Base-by-base conservation (phyloP, 2,329 filamentous ascomycete genomes). In the Domatiomyces catenatus region DNA sequence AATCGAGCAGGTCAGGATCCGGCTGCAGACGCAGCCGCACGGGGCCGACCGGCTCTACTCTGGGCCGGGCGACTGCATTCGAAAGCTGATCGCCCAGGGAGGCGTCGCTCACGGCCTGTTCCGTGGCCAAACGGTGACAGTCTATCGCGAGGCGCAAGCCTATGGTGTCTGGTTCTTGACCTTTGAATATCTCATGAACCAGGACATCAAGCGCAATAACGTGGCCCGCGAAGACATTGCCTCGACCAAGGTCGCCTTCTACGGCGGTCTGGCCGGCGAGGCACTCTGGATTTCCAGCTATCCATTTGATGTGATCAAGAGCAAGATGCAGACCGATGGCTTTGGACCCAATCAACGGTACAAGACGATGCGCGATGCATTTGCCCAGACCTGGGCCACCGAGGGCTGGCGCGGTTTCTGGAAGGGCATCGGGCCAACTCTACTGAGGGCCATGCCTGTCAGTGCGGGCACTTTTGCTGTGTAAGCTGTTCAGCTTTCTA, bases 291-390 rank as follows among this genome's bases (percentile, higher is more conserved):
- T 98, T 50, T 76, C 77, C 36, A 94, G 87, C 64, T 98, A 98
- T 70, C 92, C 92, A 19, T 84, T 98, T 58, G 92, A 98, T 69
- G 90, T 98, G 24, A 71, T 98, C 69, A 98, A 98, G 84, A 94
- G 87, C 70, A 96, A 94, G 79, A 95, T 96, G 90, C 92, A 98
- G 77, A 94, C 84, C 52, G 92, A 98, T 69, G 89, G 86, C 0
- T 92, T 95, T 64, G 87, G 86, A 2, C 67, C 66, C 47, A 70
- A 76, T 56, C 80, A 82, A 72, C 76, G 75, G 64, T 98, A 84
- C 70, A 78, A 72, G 65, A 82, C 73, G 50, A 95, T 95, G 90
- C 77, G 83, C 48, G 85, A 93, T 69, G 93, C 86, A 71, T 93
- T 96, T 68, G 76, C 74, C 52, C 80, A 94, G 74, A 93, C 84